These are phyloP conservation scores for Piper longum DNA, from an alignment of 164 flowering plant genomes.

Conservation along the genomic window DNA sequence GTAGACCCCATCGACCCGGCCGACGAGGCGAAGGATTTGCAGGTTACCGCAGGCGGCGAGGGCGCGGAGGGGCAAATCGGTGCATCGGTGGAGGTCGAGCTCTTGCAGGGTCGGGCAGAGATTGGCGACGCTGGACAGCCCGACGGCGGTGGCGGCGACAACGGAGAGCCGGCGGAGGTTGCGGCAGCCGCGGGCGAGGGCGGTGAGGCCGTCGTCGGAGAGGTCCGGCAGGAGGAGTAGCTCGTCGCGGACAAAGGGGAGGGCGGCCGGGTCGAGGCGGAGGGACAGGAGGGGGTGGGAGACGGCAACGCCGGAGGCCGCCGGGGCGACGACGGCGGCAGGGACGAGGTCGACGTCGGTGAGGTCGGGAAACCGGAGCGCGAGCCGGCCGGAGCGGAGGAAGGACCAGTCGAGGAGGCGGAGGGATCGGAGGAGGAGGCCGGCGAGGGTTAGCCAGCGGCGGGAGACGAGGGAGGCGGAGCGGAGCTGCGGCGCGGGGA, in stretches of 20 bases:
- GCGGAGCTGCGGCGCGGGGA: conserved; percentile 33
- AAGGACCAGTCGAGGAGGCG: conserved; percentile 62
- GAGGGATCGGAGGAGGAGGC: conserved; percentile 44
- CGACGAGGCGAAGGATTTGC: conserved; percentile 64
- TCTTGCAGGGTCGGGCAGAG: conserved; percentile 71
- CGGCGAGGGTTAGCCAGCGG: conserved; percentile 60
- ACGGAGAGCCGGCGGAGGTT: conserved; percentile 55
- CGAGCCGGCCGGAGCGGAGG: conserved; percentile 47
- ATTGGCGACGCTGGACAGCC: conserved; percentile 52
- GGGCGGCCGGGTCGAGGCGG: conserved; percentile 9
- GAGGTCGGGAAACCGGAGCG: conserved; percentile 58
- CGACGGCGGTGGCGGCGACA: conserved; percentile 43
- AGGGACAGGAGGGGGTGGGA: too few relatives aligned
- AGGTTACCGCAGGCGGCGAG: conserved; percentile 59
- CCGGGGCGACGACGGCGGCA: conserved; percentile 15
- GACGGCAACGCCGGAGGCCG: too few relatives aligned
- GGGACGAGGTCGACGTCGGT: conserved; percentile 25
- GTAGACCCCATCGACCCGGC: conserved; percentile 49
- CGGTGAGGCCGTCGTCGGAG: conserved; percentile 45
- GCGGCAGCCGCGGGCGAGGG: conserved; percentile 52
- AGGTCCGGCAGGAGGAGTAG: conserved; percentile 20
- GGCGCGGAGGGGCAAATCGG: conserved; percentile 46
- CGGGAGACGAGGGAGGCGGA: conserved; percentile 59
- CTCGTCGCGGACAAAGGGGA: conserved; percentile 16
- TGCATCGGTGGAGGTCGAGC: conserved; percentile 68